Base-by-base conservation (phyloP, 1,139 yeast species). In the Ogataea hybrid region DNA sequence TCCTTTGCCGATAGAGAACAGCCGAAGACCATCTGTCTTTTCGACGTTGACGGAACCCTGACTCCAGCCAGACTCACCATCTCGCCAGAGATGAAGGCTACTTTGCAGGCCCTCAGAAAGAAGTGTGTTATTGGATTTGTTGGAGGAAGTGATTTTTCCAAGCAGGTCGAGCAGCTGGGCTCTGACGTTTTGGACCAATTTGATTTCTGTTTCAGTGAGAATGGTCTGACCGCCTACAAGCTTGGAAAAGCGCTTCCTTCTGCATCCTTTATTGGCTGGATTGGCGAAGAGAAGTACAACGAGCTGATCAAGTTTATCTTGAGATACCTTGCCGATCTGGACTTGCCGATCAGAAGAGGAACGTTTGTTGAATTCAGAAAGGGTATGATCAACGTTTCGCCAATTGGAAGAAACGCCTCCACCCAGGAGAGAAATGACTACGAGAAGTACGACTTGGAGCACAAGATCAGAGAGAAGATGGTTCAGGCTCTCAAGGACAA, bases 321-420 rank as follows among this genome's bases (percentile, higher is more conserved):
- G 64, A 79, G 77, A 60, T 88, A 92, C 73, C 77, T 92, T 59
- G 67, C 96, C 42, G 85, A 84, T 34, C 67, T 94, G 47, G 98
- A 94, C 52, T 68, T 92, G 56, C 99, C 99, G 61, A 73, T 82
- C 58, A 82, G 90, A 81, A 84, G 97, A 75, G 99, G 99, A 69
- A 92, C 99, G 49, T 92, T 92, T 68, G 71, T 92, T 57, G 99
- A 92, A 74, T 94, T 92, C 78, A 88, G 99, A 79, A 92, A 92
- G 68, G 99, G 99, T 67, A 90, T 92, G 96, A 87, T 92, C 70
- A 92, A 92, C 68, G 88, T 92, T 49, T 89, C 97, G 14, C 99
- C 99, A 56, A 80, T 92, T 49, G 99, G 99, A 61, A 87, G 99
- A 80, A 94, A 92, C 67, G 97, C 98, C 50, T 81, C 95, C 32